Percentiles rank a stretch among this genome's conserved stretches.
These are phyloP conservation scores for Micractinium conductrix DNA, from an alignment of 139 green algal genomes.

Conservation along the genomic window DNA sequence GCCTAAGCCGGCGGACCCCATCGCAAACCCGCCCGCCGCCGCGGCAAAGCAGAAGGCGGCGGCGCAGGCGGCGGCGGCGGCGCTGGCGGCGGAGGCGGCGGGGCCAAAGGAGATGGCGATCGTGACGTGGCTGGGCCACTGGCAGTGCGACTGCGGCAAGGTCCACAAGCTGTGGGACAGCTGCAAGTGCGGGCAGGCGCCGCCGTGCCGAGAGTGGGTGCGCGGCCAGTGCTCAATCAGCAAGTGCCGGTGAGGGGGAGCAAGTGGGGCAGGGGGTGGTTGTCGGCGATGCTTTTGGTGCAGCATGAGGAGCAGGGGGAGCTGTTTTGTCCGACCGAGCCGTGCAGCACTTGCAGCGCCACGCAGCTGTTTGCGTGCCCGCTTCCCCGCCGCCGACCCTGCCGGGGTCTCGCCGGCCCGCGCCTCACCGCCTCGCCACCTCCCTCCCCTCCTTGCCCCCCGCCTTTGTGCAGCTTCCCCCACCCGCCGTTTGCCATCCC, in stretches of 20 bases:
- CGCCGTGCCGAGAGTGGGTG: conserved; percentile 47
- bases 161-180: conserved; percentile 51
- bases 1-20: conserved; percentile 41
- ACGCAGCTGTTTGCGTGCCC: too few species aligned
- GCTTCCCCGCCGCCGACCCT: too few species aligned
- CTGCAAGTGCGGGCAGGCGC: conserved; percentile 47
- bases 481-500: conserved; percentile 50
- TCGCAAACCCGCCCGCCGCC: conserved; percentile 44
- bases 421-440: too few species aligned
- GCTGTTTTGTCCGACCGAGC: too few species aligned
- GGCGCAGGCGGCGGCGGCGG: conserved; percentile 35
- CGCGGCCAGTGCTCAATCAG: conserved; percentile 41
- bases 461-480: too few species aligned
- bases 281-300: too few species aligned
- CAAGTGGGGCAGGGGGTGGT: too few species aligned
- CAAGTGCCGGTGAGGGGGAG: too few species aligned
- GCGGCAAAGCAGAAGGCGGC: conserved; percentile 42
- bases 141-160: conserved; percentile 48
- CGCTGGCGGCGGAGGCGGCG: conserved; percentile 12
- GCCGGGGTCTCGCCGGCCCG: too few species aligned
- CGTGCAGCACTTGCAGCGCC: too few species aligned
- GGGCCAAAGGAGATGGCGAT: conserved; percentile 43
- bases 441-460: too few species aligned
- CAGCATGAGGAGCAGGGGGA: too few species aligned
- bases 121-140: conserved; percentile 48